Percentiles rank a stretch among this genome's conserved stretches.
phyloP scores from a whole-genome alignment of 805 yeast genomes.

The Ogataea populi-albae region DNA sequence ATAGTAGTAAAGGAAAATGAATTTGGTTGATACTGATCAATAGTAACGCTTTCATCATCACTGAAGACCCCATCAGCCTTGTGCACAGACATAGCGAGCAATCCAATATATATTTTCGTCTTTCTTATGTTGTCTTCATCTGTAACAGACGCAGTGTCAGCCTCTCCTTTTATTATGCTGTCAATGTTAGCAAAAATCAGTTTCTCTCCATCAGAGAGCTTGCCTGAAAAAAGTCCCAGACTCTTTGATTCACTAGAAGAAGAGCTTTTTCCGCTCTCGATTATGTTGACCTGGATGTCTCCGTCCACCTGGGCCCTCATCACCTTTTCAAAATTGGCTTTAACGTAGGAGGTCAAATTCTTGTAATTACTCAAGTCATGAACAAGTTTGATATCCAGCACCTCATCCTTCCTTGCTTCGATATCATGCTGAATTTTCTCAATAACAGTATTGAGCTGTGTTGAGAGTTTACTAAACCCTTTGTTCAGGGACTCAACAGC shows the following conservation, averaged over 20 bases:
- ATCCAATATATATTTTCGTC: conserved; percentile 32
- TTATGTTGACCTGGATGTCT: conserved; percentile 60
- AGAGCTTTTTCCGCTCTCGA: conserved; percentile 45
- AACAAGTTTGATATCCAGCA: conserved; percentile 59
- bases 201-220: conserved; percentile 80
- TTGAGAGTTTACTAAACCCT: conserved; percentile 32
- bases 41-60: conserved; percentile 34
- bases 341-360: conserved; percentile 45
- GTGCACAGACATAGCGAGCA: conserved; percentile 30
- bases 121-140: conserved; percentile 12
- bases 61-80: conserved; percentile 19
- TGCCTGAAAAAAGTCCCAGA: conserved; percentile 73
- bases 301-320: conserved; percentile 74
- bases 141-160: background rate
- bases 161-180: conserved; percentile 44
- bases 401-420: conserved; percentile 42
- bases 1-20: conserved; percentile 75
- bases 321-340: conserved; percentile 56
- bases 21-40: conserved; percentile 45
- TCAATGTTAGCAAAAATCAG: conserved; percentile 85
- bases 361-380: conserved; percentile 62
- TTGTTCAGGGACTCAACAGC: conserved; percentile 37
- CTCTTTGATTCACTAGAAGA: conserved; percentile 35
- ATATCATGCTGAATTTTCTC: conserved; percentile 35
- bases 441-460: conserved; percentile 37